Base-by-base conservation (phyloP, 768 basidiomycete species). In the Xanthoconium stramineum region DNA sequence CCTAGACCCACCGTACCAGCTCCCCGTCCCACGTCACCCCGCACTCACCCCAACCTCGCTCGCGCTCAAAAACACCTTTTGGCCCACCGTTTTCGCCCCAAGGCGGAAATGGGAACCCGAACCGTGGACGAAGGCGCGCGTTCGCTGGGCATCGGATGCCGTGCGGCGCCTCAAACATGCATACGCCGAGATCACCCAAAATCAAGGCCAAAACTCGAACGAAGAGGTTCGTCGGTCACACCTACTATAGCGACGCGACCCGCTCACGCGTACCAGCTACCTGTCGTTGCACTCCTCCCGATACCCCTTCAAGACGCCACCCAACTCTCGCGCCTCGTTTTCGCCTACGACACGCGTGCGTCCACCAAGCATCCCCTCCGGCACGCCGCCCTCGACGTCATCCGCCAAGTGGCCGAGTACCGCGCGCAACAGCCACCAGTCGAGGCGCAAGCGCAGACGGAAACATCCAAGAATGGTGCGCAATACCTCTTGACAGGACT, bases 401-500 rank as follows among this genome's bases (percentile, higher is more conserved):
- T 94, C 36, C 81, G 86, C 39, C 72, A 79, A 32, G 71, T 92
- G 39, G 86, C 86, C 2, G 85, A 86, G 61, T 72, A 78, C 54
- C 80, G 79, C 32, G 74, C 80, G 57, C 49, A 55, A 43, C 40
- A 33, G 20, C 9, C 20, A 1, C 35, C 20, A 37, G 13, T 11
- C 32, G 12, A 35, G 24, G 20, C 42, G 10, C 39, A 40, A n/a
- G 2, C 39, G n/a, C 28, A n/a, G 45, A 17, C 29, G 1, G 73
- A 67, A 9, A 59, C 57, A 24, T 39, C 57, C 39, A 70, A 64
- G 52, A 92, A 91, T 61, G 88, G 91, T 14, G 75, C 85, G 2
- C 87, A 89, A 65, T 99, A 99, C 72, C 85, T 98, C 43, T 79
- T 98, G 28, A 98, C 94, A 0, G 84, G 85, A 3, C 80, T 85